phyloP scores from a whole-genome alignment of 2,329 filamentous ascomycete genomes.

The Drechslerella stenobrocha region DNA sequence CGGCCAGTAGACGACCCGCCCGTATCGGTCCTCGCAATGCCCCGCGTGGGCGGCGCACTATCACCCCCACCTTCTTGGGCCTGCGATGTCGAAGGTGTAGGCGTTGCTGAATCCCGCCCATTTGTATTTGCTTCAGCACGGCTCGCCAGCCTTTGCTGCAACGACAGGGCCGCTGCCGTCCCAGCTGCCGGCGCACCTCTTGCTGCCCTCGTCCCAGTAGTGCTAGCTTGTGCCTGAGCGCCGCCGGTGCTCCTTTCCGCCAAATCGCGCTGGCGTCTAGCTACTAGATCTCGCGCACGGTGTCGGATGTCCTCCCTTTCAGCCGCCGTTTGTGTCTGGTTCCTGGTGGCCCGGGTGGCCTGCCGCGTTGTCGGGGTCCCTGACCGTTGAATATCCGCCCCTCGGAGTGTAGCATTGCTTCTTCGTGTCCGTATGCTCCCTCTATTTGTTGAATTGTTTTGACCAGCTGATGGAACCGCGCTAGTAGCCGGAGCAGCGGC shows the following conservation, averaged over 20 bases:
- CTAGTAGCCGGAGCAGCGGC: neutral
- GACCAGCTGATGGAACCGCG: constrained; percentile 13
- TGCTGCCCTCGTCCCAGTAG: constrained; percentile 3
- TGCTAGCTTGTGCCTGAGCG: neutral
- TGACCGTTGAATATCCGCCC: constrained; percentile 26
- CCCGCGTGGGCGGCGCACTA: constrained; percentile 11
- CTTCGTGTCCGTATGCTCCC: constrained; percentile 31
- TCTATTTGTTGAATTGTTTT: constrained; percentile 22
- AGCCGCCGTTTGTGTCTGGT: constrained; percentile 9
- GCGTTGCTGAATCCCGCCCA: constrained; percentile 27
- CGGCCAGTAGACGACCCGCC: constrained; percentile 19
- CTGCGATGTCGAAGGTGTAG: constrained; percentile 14
- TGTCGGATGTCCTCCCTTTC: constrained; percentile 25
- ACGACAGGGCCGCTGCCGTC: constrained; percentile 9
- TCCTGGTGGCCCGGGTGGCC: constrained; percentile 6
- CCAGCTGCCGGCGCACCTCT: constrained; percentile 4
- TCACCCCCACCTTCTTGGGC: constrained; percentile 14
- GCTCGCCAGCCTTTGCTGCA: constrained; percentile 18
- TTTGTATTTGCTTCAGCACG: constrained; percentile 5
- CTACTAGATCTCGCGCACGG: constrained; percentile 28
- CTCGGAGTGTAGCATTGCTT: constrained; percentile 39
- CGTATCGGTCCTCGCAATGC: constrained; percentile 27
- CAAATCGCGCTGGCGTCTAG: constrained; percentile 17
- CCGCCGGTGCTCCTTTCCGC: neutral
- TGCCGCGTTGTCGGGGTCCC: constrained; percentile 32